Percentiles rank a stretch among this genome's conserved stretches.
These are phyloP conservation scores for Candida sonorensis DNA, from an alignment of 805 yeast genomes.

Conservation along the genomic window DNA sequence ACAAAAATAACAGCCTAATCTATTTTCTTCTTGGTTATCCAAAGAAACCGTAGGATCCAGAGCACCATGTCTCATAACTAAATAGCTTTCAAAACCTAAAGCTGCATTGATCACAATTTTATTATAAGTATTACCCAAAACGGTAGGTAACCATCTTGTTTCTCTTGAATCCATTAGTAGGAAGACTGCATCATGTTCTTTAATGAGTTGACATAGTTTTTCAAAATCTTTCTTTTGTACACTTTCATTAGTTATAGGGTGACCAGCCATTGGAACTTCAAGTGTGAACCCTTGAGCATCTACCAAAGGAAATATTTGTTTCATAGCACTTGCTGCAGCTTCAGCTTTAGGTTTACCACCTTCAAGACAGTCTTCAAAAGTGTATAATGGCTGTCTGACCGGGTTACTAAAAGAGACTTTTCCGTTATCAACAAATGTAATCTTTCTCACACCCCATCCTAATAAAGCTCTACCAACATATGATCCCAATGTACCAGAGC, in stretches of 20 bases:
- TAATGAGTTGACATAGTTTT: constrained; percentile 44
- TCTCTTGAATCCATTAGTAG: constrained; percentile 92
- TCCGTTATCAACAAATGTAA: constrained; percentile 89
- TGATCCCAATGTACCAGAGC: constrained; percentile 95
- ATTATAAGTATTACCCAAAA: constrained; percentile 56
- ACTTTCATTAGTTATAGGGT: constrained; percentile 57
- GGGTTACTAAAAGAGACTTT: constrained; percentile 89
- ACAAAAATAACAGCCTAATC: constrained; percentile 92
- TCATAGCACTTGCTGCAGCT: constrained; percentile 68
- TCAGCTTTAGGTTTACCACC: constrained; percentile 75
- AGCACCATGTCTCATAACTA: constrained; percentile 91
- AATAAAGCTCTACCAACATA: constrained; percentile 79
- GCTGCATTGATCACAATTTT: constrained; percentile 90
- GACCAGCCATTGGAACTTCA: constrained; percentile 96
- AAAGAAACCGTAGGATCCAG: constrained; percentile 15
- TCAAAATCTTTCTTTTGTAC: constrained; percentile 47
- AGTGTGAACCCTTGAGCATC: constrained; percentile 53
- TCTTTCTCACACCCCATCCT: constrained; percentile 90
- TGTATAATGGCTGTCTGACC: constrained; percentile 85
- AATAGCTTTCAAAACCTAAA: constrained; percentile 85
- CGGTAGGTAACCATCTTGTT: constrained; percentile 95
- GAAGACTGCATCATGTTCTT: constrained; percentile 69
- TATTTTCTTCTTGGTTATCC: constrained; percentile 23
- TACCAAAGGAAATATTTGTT: constrained; percentile 73
- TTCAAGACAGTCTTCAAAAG: constrained; percentile 70